Conservation (phyloP, 164 flowering plant species). For the Nymphaea thermarum region DNA sequence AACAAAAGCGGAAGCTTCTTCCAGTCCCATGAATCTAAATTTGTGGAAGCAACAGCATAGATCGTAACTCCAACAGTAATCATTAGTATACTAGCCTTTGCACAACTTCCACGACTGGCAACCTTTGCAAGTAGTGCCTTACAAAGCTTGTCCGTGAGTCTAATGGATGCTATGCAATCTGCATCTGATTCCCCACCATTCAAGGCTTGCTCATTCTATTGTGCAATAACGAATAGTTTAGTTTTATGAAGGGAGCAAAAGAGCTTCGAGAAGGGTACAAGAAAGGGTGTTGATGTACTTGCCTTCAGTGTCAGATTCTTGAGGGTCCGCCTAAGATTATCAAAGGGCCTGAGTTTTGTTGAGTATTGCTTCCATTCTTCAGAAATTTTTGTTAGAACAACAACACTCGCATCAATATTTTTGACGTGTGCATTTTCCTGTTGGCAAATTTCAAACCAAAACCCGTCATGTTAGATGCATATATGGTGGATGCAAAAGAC, state of each 20-base stretch:
- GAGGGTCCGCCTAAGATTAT: constrained; percentile 33
- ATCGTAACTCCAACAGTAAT: constrained; percentile 26
- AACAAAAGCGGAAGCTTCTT: not conserved
- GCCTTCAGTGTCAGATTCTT: constrained; percentile 60
- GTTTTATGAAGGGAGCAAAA: not conserved
- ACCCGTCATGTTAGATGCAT: not conserved
- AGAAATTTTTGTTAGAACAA: constrained; percentile 44
- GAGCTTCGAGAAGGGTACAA: not conserved
- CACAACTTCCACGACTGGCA: constrained; percentile 39
- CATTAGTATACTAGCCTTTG: constrained; percentile 15
- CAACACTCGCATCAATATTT: constrained; percentile 60
- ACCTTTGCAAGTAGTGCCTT: constrained; percentile 38
- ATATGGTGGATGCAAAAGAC: not conserved
- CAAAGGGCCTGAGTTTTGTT: constrained; percentile 13
- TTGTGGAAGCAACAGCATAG: constrained; percentile 27
- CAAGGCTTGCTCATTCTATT: constrained; percentile 61
- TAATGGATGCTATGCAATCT: constrained; percentile 21
- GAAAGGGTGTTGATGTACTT: not conserved
- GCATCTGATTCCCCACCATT: constrained; percentile 20
- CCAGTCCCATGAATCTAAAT: constrained; percentile 1
- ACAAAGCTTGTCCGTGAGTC: constrained; percentile 71
- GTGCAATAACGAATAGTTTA: not conserved
- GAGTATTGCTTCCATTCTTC: constrained; percentile 52
- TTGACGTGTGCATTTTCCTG: constrained; percentile 72
- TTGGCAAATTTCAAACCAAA: not conserved